Percentiles rank a stretch among this genome's conserved stretches.
These are phyloP conservation scores for Solanum rostratum DNA, from an alignment of 257 asterid genomes.

Conservation along the genomic window DNA sequence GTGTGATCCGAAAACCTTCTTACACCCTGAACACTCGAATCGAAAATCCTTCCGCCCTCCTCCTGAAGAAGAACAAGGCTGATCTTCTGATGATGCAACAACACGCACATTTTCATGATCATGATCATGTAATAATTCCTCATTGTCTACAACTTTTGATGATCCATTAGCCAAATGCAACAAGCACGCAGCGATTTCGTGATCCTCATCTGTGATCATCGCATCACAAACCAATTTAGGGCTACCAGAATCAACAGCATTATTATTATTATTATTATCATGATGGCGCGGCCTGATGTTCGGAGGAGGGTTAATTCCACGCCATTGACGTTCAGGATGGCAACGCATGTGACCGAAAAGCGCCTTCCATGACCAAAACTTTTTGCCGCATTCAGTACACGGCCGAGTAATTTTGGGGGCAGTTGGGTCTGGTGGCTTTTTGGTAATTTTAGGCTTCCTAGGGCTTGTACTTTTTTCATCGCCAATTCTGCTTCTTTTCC, in stretches of 20 bases:
- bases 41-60: neutral
- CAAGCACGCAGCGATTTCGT: conserved; percentile 43
- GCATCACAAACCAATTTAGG: neutral
- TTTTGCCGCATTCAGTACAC: conserved; percentile 71
- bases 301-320: conserved; percentile 77
- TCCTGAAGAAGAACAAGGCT: neutral
- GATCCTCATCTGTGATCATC: conserved; percentile 34
- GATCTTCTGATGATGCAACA: neutral
- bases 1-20: conserved; percentile 70
- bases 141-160: neutral
- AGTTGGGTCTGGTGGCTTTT: conserved; percentile 36
- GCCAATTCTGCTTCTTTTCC: conserved; percentile 35
- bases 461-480: neutral
- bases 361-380: conserved; percentile 76
- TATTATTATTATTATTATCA: neutral
- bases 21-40: conserved; percentile 76
- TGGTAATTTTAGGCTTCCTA: conserved; percentile 11
- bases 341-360: conserved; percentile 99
- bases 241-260: neutral
- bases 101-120: neutral
- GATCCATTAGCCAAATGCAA: conserved; percentile 43
- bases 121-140: neutral
- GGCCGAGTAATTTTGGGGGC: conserved; percentile 54
- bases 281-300: neutral
- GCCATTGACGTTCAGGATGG: conserved; percentile 93